phyloP scores from a whole-genome alignment of 257 asterid species.

The Ilex aquifolium region DNA sequence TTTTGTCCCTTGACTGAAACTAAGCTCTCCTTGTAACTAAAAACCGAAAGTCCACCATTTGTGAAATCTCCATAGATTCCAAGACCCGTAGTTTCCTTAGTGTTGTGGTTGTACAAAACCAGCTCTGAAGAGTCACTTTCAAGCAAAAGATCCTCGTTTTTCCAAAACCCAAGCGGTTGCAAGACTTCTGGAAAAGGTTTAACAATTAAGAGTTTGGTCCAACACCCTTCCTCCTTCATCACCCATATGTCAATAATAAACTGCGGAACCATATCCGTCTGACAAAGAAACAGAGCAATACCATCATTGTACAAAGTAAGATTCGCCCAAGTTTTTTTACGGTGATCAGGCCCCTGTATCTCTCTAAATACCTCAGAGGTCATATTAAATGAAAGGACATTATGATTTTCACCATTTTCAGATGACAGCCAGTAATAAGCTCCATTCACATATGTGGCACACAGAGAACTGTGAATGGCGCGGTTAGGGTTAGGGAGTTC shows the following conservation, averaged over 20 bases:
- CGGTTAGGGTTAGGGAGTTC: constrained; percentile 13
- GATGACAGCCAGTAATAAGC: constrained; percentile 41
- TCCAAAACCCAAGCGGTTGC: constrained; percentile 42
- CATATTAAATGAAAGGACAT: constrained; percentile 32
- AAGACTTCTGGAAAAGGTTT: constrained; percentile 33
- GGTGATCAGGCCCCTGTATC: constrained; percentile 23
- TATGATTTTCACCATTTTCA: constrained; percentile 6
- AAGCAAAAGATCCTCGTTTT: constrained; percentile 25
- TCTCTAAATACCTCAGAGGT: constrained; percentile 24
- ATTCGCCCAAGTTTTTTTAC: constrained; percentile 21
- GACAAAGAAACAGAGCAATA: constrained; percentile 31
- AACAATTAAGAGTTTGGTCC: constrained; percentile 23
- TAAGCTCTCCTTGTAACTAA: too few species aligned
- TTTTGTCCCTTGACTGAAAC: too few species aligned
- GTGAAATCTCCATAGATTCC: too few species aligned
- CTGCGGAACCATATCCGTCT: constrained; percentile 6
- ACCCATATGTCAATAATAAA: constrained; percentile 33
- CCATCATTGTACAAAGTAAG: constrained; percentile 28
- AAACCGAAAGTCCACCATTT: too few species aligned
- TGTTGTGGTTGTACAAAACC: too few species aligned
- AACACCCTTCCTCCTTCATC: constrained; percentile 28
- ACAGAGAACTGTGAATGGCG: constrained; percentile 16
- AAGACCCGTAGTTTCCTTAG: too few species aligned
- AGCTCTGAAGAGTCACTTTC: constrained; percentile 6
- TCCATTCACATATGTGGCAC: constrained; percentile 39